Percentiles rank a stretch among this genome's conserved stretches.
phyloP scores from a whole-genome alignment of 2,329 filamentous ascomycete species.

The Sporothrix inflata region DNA sequence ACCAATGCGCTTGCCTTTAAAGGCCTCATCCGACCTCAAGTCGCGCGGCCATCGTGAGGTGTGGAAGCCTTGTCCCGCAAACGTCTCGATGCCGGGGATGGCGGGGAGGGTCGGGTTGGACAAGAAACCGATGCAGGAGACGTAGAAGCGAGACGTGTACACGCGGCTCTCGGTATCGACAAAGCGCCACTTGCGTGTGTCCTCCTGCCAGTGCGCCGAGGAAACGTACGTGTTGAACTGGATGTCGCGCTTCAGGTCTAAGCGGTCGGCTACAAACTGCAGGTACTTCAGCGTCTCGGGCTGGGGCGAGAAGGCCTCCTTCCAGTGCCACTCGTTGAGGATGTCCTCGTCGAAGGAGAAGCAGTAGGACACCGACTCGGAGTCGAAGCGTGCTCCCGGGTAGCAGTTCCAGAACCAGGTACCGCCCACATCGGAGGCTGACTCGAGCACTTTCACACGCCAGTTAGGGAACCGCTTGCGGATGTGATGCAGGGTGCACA shows the following conservation, averaged over 20 bases:
- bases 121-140: conserved; percentile 52
- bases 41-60: conserved; percentile 30
- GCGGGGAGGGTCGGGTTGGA: conserved; percentile 49
- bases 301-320: conserved; percentile 45
- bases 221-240: conserved; percentile 50
- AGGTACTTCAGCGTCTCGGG: conserved; percentile 52
- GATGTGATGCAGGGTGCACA: conserved; percentile 48
- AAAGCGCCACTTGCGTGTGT: conserved; percentile 44
- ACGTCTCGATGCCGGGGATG: conserved; percentile 36
- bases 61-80: conserved; percentile 31
- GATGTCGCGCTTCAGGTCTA: conserved; percentile 48
- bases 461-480: conserved; percentile 41
- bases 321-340: conserved; percentile 52
- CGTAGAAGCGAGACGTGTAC: conserved; percentile 48
- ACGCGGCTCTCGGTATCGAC: conserved; percentile 45
- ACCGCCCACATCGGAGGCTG: conserved; percentile 47
- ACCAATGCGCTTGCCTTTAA: conserved; percentile 32
- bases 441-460: conserved; percentile 48
- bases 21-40: conserved; percentile 5
- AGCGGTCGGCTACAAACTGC: conserved; percentile 48
- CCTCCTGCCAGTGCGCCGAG: conserved; percentile 45
- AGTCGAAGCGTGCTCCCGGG: conserved; percentile 49
- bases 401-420: conserved; percentile 54
- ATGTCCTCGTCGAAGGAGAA: conserved; percentile 43
- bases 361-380: conserved; percentile 42